Base-by-base conservation (phyloP, 78 protist species). In the Corallochytrium limacisporum region DNA sequence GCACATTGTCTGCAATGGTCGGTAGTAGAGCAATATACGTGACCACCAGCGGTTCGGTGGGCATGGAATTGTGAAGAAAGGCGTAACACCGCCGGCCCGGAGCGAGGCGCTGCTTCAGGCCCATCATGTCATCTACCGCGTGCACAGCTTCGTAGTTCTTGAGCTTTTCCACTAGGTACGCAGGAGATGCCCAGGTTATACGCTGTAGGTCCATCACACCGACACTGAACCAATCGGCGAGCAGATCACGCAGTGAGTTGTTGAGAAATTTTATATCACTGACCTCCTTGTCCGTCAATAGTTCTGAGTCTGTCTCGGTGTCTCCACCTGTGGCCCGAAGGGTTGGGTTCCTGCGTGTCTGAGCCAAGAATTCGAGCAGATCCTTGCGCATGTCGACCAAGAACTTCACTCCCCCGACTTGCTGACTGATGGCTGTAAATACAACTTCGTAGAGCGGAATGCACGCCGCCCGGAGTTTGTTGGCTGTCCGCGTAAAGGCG, bases 61-160 rank as follows among this genome's bases (percentile, higher is more conserved):
- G 79, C 44, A 74, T 18, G 18, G 66, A 3, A 31, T 46, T 20
- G 42, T 74, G 79, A 47, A 65, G 50, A 43, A 65, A 74, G 38
- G 43, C 70, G 29, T 32, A 74, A 10, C 46, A 46, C 38, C 63
- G 44, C 8, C 72, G 70, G 26, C 13, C 47, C 7, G 36, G 32
- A 0, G 42, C 71, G 20, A 74, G 50, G 1, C 79, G 55, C 29
- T 22, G 59, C 29, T 74, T 74, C 26, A 74, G 63, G 18, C 36
- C 59, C 6, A 48, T 32, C 65, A 54, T 63, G 2, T 44, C 69
- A 8, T 24, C n/a, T 18, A 74, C 50, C 28, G 26, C 28, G 26
- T 74, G 79, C n/a, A 74, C 79, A 10, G 46, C 48, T 38, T 74
- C 79, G 37, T 63, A 56, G 9, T 28, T 13, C 22, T 47, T 50